phyloP scores from a whole-genome alignment of 2,329 filamentous ascomycete species.

The Leptographium lundbergii region DNA sequence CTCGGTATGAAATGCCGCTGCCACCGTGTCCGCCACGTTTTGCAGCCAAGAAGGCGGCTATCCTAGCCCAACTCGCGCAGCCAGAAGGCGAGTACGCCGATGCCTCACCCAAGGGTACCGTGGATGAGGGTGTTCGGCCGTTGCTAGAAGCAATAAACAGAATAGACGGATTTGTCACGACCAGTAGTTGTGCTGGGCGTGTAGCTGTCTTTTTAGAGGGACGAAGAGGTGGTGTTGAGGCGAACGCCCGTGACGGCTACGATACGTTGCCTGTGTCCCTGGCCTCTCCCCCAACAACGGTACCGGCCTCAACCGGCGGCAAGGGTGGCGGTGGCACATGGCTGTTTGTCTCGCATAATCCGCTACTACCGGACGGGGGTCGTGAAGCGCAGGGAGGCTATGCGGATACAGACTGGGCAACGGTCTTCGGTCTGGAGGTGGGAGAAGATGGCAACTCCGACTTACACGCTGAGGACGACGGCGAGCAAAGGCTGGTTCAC shows the following conservation, averaged over 20 bases:
- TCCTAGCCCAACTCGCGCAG: conserved; percentile 56
- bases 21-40: conserved; percentile 10
- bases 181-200: conserved; percentile 82
- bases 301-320: conserved; percentile 54
- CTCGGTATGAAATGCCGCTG: conserved; percentile 1
- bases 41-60: conserved; percentile 51
- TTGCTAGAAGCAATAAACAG: conserved; percentile 70
- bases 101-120: conserved; percentile 74
- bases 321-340: conserved; percentile 77
- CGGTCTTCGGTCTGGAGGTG: conserved; percentile 29
- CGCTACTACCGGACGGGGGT: conserved; percentile 27
- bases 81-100: conserved; percentile 66
- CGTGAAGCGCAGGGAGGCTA: conserved; percentile 10
- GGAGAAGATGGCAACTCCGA: conserved; percentile 9
- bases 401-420: conserved; percentile 11
- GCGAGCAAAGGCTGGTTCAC: conserved; percentile 42
- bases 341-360: conserved; percentile 80
- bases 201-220: conserved; percentile 85
- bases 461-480: conserved; percentile 14
- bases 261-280: neutral
- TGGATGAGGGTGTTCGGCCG: conserved; percentile 66
- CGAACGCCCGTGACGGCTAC: conserved; percentile 6
- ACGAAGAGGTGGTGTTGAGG: conserved; percentile 26
- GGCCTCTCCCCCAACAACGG: conserved; percentile 9
- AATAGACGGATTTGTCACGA: conserved; percentile 68